Evolutionary conservation across 2,329 filamentous ascomycete species (phyloP), one percentile per base, ranked within the genome.

Genomic region (Macroventuria anomochaeta): DNA sequence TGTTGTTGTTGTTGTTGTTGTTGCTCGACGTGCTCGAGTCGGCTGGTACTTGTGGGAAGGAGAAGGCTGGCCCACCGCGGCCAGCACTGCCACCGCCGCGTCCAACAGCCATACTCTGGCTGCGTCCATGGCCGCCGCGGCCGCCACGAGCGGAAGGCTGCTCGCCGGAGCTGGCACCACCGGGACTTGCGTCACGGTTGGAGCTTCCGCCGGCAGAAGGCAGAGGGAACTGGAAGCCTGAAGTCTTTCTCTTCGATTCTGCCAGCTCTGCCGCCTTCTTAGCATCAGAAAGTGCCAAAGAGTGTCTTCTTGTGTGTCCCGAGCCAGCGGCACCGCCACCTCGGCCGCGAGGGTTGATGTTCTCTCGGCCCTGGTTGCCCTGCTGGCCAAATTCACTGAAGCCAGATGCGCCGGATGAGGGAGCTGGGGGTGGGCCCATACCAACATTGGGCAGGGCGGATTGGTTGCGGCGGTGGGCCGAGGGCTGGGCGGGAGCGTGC

Each of bases 241-340:
- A 92, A 57, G 93, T 92, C 49, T 93, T 96, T 75, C 93, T 85
- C 80, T 97, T 97, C 81, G 96, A 93, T 78, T 99, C 95, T 41
- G 95, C 95, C 60, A 96, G 79, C 75, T 99, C 95, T 52, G 95
- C 95, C 40, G 95, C 95, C 80, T 97, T 97, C 79, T 96, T 97
- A 42, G 95, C 95, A 76, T 99, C 95, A 31, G 93, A 91, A 61
- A 99, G 81, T 59, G 93, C 95, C 61, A 99, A 82, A 17, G 95
- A 99, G 78, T 99, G 95, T 76, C 95, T 88, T 72, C 95, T 87
- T 76, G 96, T 89, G 74, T 99, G 95, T 57, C 93, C 93, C 68
- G 70, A 68, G 55, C 83, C 87, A 58, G 86, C 81, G 56, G 85
- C 82, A 48, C 83, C 82, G 58, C 88, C 88, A 61, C 89, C 88